Evolutionary conservation across 1,284 basidiomycete genomes (phyloP), one percentile per base, ranked within the genome.

Genomic region (Ustilago esculenta): DNA sequence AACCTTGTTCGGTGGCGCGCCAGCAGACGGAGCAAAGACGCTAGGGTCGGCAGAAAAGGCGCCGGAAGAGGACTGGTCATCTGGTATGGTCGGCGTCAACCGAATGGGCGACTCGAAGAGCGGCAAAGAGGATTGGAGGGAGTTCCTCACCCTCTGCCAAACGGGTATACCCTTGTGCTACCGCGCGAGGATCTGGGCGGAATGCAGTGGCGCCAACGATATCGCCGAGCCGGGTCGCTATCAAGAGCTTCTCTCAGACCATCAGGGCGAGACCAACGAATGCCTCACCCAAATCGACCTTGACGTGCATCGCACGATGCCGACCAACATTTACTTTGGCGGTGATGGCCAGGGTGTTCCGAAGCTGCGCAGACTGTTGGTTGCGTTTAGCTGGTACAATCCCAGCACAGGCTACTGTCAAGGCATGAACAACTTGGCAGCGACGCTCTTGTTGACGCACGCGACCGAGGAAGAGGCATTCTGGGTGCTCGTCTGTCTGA

Each of bases 391-490:
- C 75, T 89, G 92, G 91, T 82, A 81, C 34, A 82, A 84, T 39
- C 82, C 82, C 0, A 61, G 66, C 15, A 79, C 81, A 7, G 84
- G 84, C 24, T 84, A 84, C 69, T 81, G 79, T 58, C 80, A 83
- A 44, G 79, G 93, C 41, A 95, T 97, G 92, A 97, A 97, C 81
- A 87, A 95, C 78, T 81, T 98, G 49, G 92, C 94, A 0, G 97
- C 95, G 2, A 97, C 94, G 0, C 86, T 98, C 1, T 86, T 98
- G 2, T 86, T 98, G 2, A 92, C 94, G 0, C 90, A 95, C 71
- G 92, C 94, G 2, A 90, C 92, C 72, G 91, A 95, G 83, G 94
- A 98, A 84, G 93, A 96, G 64, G 95, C 95, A 0, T 98, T 97
- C 80, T 98, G 94, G 95, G 90, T 92, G 17, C 88, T 98, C 10